A percentile compares a stretch with the other conserved stretches of the same genome.
These are phyloP conservation scores for Actinomortierella wolfii DNA, from an alignment of 371 early-diverging fungal species.

Conservation along the genomic window DNA sequence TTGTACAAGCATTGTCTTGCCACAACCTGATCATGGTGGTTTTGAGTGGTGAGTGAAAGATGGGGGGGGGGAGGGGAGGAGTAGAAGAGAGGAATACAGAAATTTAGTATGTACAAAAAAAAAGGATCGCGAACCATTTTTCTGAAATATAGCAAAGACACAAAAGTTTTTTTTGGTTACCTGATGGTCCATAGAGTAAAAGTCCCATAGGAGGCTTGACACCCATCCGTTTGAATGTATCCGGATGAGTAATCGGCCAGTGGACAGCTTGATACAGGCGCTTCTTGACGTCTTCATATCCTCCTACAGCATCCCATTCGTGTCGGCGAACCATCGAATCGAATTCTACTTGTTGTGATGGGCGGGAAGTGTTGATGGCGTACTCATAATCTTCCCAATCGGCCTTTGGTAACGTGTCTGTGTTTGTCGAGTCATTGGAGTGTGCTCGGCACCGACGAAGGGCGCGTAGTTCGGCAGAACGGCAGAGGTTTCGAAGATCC, in stretches of 20 bases:
- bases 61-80: neutral
- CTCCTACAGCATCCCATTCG: slow-evolving; percentile 57
- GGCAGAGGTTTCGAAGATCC: slow-evolving; percentile 55
- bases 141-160: neutral
- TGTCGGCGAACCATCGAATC: slow-evolving; percentile 51
- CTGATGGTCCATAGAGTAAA: slow-evolving; percentile 87
- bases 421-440: neutral
- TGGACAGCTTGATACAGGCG: slow-evolving; percentile 74
- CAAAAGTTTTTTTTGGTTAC: slow-evolving; percentile 38
- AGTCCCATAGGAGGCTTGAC: slow-evolving; percentile 79
- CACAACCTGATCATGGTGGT: slow-evolving; percentile 66
- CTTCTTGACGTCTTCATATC: slow-evolving; percentile 63
- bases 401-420: neutral
- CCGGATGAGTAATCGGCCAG: slow-evolving; percentile 69
- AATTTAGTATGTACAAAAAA: neutral
- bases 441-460: slow-evolving; percentile 6
- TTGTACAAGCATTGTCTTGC: slow-evolving; percentile 83
- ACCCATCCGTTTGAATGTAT: slow-evolving; percentile 68
- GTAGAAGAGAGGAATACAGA: neutral
- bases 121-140: neutral
- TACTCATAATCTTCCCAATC: slow-evolving; percentile 53
- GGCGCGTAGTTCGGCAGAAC: slow-evolving; percentile 53
- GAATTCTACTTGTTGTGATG: slow-evolving; percentile 57
- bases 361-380: slow-evolving; percentile 49
- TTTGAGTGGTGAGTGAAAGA: neutral